phyloP scores from a whole-genome alignment of 2,329 filamentous ascomycete species.

The Cercospora sp. region DNA sequence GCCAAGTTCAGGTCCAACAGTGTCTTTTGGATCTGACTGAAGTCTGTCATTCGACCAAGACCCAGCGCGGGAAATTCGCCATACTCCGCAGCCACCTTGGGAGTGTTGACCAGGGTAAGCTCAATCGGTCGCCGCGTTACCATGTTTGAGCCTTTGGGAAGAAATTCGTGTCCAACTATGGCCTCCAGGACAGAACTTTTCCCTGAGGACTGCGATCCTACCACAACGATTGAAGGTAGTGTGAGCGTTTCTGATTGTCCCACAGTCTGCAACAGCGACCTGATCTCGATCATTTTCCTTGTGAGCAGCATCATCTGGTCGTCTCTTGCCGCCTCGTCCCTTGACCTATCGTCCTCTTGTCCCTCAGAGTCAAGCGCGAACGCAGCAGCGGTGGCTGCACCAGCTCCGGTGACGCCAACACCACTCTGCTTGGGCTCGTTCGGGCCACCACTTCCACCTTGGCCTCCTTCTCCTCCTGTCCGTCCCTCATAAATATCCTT shows the following conservation, averaged over 20 bases:
- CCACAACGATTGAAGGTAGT: constrained; percentile 96
- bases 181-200: constrained; percentile 97
- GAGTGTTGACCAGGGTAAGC: constrained; percentile 92
- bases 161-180: constrained; percentile 95
- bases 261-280: constrained; percentile 85
- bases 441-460: constrained; percentile 41
- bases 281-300: constrained; percentile 99
- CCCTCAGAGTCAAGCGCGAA: constrained; percentile 73
- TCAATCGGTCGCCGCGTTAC: constrained; percentile 95
- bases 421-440: constrained; percentile 46
- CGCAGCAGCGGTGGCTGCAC: constrained; percentile 70
- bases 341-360: constrained; percentile 62
- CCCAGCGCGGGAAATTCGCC: constrained; percentile 94
- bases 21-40: constrained; percentile 86
- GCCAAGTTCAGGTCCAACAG: constrained; percentile 93
- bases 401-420: constrained; percentile 60
- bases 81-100: constrained; percentile 81
- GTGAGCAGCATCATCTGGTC: constrained; percentile 99
- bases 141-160: constrained; percentile 99
- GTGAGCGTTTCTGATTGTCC: constrained; percentile 88
- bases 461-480: constrained; percentile 35
- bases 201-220: constrained; percentile 95
- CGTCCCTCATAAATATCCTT: constrained; percentile 59
- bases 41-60: constrained; percentile 86
- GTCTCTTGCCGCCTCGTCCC: constrained; percentile 72